Evolutionary conservation across 305 asterid species (phyloP), one percentile per base, ranked within the genome.

Genomic region (Fraxinus platypoda): DNA sequence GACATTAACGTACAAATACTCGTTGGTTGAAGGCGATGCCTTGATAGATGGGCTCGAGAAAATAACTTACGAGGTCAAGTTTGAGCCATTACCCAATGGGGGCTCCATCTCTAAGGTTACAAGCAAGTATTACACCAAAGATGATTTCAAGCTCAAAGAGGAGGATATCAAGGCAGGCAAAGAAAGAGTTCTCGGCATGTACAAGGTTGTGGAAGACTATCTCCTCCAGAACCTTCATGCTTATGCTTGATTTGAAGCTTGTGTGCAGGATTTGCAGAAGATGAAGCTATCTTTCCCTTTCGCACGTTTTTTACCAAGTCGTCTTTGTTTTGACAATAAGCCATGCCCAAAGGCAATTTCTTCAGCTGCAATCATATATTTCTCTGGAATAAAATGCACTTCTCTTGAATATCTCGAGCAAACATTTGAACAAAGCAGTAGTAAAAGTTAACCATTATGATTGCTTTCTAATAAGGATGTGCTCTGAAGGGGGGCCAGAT

Each of bases 21-120:
- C 88, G 9, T 35, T 87, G 87, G 74, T 87, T 38, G 90, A 88
- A 78, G 89, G 87, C 6, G 85, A 80, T 54, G 83, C 86, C 25
- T 78, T 90, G 82, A 64, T 72, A 25, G 85, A 84, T 26, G 82
- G 84, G 57, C 80, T 87, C 11, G 85, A 85, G 76, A 86, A 87
- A 25, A 82, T 89, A 31, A 83, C 83, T 19, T 81, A 83, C 23
- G 90, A 83, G 78, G 82, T 85, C 38, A 85, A 87, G 85, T 79
- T 89, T 62, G 88, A 88, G 54, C 35, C 82, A 11, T 28, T 88
- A 2, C 37, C 85, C 0, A 81, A 81, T 19, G 90, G 88, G 52
- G 90, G 91, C 4, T 80, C 90, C 0, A 77, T 83, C 34, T 83
- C 87, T 19, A 85, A 87, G 83, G 88, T 84, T 62, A 83, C 86